Evolutionary conservation across 768 basidiomycete genomes (phyloP), one percentile per base, ranked within the genome.

Genomic region (Termitomyces titanicus): DNA sequence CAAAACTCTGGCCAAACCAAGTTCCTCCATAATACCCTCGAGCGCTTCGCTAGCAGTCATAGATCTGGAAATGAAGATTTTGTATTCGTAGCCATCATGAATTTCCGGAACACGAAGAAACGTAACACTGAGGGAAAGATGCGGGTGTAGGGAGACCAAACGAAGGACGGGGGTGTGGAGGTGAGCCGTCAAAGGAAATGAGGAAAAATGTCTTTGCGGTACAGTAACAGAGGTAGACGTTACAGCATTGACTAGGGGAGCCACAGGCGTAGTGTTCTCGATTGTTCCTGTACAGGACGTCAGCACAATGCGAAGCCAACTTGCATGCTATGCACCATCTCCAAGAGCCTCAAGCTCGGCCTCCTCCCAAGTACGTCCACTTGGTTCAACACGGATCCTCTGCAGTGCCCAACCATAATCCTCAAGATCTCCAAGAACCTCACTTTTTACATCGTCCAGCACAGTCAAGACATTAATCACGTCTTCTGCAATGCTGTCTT

Each of bases 91-190:
- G 2, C 78, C 85, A 61, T 93, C 92, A 48, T 85, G 80, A 54
- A 93, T 81, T 66, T 91, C 87, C 2, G 89, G 89, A 15, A 93
- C 81, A 43, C 88, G 83, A 40, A 79, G 67, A 68, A 91, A 88
- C 0, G 74, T 64, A 37, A 89, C 63, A 2, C 72, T 68, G 20
- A 86, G 40, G 0, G 76, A 75, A n/a, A 89, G 75, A 15, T 74
- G 68, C 4, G 84, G 79, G 61, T 92, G 81, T 2, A 86, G 74
- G 5, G 88, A 88, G 2, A 93, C 84, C 40, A 94, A 74, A 1
- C 90, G 86, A 38, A 93, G 67, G 3, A 77, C 70, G 10, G 91
- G 85, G 2, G 74, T 73, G 63, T 88, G 86, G 35, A 88, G 72
- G 66, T 88, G 86, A 0, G 80, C 79, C 1, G 87, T 86, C 60